Evolutionary conservation across 441 rosid species (phyloP).

Genomic region (Mallotus repandus): DNA sequence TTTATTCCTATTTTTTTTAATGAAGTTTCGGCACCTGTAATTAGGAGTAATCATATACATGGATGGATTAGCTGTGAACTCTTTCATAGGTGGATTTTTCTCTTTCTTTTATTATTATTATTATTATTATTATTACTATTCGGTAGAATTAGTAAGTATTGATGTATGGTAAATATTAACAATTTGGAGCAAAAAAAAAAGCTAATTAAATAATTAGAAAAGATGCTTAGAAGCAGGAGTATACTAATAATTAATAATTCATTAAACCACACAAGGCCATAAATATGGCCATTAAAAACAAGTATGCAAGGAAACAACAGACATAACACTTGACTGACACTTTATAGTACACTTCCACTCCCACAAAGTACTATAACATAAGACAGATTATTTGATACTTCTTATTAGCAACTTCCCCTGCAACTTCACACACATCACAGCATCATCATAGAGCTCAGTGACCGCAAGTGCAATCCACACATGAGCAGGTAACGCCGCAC

Average conservation of each 20-base stretch:
- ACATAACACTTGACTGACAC: neutral
- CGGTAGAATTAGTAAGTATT: too few relatives aligned
- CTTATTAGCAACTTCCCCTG: slow-evolving; percentile 5
- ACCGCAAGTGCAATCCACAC: slow-evolving; percentile 61
- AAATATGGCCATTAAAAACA: slow-evolving; percentile 27
- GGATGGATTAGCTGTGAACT: too few relatives aligned
- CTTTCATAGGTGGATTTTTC: too few relatives aligned
- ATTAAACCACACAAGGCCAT: slow-evolving; percentile 1
- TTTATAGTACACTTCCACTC: neutral
- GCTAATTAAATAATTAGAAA: neutral
- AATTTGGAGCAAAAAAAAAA: too few relatives aligned
- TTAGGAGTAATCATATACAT: too few relatives aligned
- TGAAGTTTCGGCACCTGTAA: too few relatives aligned
- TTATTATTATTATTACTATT: too few relatives aligned
- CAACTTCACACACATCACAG: neutral
- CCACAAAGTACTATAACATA: neutral
- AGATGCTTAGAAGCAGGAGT: neutral
- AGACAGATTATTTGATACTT: slow-evolving; percentile 24
- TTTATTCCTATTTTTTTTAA: too few relatives aligned
- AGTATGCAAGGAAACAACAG: slow-evolving; percentile 1
- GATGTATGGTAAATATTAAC: too few relatives aligned
- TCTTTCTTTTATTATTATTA: too few relatives aligned
- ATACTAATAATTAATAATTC: neutral
- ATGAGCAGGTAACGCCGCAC: slow-evolving; percentile 68
- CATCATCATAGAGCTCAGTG: slow-evolving; percentile 14